A percentile compares a stretch with the other conserved stretches of the same genome.
Conservation (phyloP, 768 basidiomycete species). For the Clitopilus passeckerianus region DNA sequence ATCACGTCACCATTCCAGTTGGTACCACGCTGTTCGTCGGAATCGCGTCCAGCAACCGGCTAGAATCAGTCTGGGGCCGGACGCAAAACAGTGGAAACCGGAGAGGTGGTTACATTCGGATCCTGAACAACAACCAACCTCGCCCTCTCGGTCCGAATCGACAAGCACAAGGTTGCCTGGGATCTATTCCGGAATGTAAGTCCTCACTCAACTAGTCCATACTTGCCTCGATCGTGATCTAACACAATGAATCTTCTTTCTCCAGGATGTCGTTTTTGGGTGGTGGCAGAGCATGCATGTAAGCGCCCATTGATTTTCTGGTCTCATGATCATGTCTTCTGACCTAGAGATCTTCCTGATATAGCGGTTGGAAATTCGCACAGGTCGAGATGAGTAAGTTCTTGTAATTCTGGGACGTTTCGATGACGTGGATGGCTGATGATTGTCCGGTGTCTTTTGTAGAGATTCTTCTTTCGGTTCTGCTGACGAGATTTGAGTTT, state of each 20-base stretch:
- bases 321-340: neutral
- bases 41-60: slow-evolving; percentile 41
- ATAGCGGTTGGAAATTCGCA: slow-evolving; percentile 49
- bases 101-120: slow-evolving; percentile 39
- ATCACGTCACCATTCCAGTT: slow-evolving; percentile 33
- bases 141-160: slow-evolving; percentile 1
- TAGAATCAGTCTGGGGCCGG: slow-evolving; percentile 48
- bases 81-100: slow-evolving; percentile 47
- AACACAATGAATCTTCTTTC: neutral
- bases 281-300: slow-evolving; percentile 51
- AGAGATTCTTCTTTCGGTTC: slow-evolving; percentile 35
- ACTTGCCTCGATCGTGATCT: neutral
- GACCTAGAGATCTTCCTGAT: neutral
- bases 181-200: slow-evolving; percentile 47
- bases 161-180: slow-evolving; percentile 31
- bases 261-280: slow-evolving; percentile 53
- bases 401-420: neutral
- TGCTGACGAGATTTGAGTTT: slow-evolving; percentile 32
- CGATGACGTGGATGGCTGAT: too few species aligned
- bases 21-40: slow-evolving; percentile 46
- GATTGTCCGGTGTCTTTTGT: neutral
- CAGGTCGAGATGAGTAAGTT: slow-evolving; percentile 51
- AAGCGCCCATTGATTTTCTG: slow-evolving; percentile 12
- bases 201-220: slow-evolving; percentile 1
- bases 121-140: slow-evolving; percentile 3